Percentiles rank a stretch among this genome's conserved stretches.
phyloP scores from a whole-genome alignment of 805 yeast genomes.

The Nakazawaea peltata region DNA sequence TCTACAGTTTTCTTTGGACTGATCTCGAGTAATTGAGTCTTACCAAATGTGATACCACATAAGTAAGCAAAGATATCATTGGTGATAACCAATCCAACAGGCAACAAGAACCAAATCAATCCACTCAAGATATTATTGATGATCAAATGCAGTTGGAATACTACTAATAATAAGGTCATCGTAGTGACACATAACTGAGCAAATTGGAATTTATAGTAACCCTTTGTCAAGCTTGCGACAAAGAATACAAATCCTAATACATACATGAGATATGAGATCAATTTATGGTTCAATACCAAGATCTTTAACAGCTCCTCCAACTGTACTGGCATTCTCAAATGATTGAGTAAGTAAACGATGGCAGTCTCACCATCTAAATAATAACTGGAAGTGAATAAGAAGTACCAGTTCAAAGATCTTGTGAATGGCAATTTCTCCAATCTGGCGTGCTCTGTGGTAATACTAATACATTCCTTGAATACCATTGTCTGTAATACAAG shows the following conservation, averaged over 20 bases:
- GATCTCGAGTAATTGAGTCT: conserved; percentile 83
- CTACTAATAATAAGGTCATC: conserved; percentile 84
- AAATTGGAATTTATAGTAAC: conserved; percentile 85
- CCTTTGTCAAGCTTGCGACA: conserved; percentile 83
- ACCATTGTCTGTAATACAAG: conserved; percentile 71
- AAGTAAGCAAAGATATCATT: conserved; percentile 95
- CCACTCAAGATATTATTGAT: conserved; percentile 87
- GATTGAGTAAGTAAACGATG: conserved; percentile 49
- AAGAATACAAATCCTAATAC: conserved; percentile 84
- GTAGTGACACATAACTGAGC: conserved; percentile 91
- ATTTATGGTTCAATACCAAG: conserved; percentile 56
- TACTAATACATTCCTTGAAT: conserved; percentile 82
- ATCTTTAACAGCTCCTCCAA: conserved; percentile 5
- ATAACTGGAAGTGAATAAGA: conserved; percentile 77
- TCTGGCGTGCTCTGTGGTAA: conserved; percentile 74
- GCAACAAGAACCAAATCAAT: conserved; percentile 88
- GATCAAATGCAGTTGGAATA: conserved; percentile 89
- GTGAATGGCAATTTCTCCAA: conserved; percentile 79
- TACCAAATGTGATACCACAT: conserved; percentile 95
- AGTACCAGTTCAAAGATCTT: conserved; percentile 86
- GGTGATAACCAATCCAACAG: conserved; percentile 84
- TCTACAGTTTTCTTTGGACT: conserved; percentile 97
- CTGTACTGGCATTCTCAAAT: conserved; percentile 3
- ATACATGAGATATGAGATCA: conserved; percentile 77
- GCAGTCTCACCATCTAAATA: conserved; percentile 84